These are phyloP conservation scores for Scheffersomyces amazonensis DNA, from an alignment of 805 yeast species.

Conservation along the genomic window DNA sequence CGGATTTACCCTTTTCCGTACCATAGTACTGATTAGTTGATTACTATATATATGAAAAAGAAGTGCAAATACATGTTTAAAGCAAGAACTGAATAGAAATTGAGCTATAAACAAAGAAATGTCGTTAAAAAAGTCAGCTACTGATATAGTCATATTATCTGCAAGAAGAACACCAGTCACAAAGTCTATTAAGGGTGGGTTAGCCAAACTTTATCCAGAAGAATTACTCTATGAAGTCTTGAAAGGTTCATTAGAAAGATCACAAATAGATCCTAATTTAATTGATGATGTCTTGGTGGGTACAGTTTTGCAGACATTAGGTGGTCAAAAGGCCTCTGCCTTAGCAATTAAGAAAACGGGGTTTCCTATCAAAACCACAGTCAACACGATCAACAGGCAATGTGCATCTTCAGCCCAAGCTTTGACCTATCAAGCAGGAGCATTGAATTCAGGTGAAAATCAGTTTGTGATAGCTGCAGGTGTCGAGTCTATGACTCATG, in stretches of 20 bases:
- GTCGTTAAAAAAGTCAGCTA: constrained; percentile 18
- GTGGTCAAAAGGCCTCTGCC: constrained; percentile 37
- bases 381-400: constrained; percentile 35
- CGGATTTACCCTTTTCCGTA: not conserved
- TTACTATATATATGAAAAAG: not conserved
- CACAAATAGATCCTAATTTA: constrained; percentile 19
- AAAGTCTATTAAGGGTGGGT: constrained; percentile 32
- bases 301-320: constrained; percentile 32
- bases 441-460: constrained; percentile 27
- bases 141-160: constrained; percentile 33
- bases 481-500: constrained; percentile 43
- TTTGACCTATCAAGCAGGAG: constrained; percentile 26
- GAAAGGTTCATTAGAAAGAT: constrained; percentile 21
- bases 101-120: not conserved
- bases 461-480: constrained; percentile 37
- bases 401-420: constrained; percentile 42
- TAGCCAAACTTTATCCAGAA: constrained; percentile 33
- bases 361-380: constrained; percentile 30
- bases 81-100: too few species aligned
- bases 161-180: constrained; percentile 36
- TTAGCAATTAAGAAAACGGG: constrained; percentile 31
- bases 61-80: too few species aligned
- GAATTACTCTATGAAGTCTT: constrained; percentile 30
- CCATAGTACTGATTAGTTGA: not conserved
- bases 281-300: constrained; percentile 37